phyloP scores from a whole-genome alignment of 1,284 basidiomycete genomes.

The Moesziomyces antarcticus region DNA sequence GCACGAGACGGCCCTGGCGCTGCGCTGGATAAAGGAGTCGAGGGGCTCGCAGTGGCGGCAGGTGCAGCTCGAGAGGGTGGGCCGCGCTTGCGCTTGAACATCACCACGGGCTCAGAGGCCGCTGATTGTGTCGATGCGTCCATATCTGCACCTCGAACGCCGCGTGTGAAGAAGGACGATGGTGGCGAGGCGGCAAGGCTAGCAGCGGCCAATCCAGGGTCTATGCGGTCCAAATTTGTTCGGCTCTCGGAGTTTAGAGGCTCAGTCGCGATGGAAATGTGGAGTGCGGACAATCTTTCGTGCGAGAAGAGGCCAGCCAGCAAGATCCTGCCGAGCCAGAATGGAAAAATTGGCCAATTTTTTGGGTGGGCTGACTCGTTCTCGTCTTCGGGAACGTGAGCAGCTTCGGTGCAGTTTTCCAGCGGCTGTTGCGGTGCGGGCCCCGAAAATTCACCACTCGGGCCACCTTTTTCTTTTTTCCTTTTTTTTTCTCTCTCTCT shows the following conservation, averaged over 20 bases:
- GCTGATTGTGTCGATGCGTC: constrained; percentile 5
- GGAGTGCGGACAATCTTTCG: constrained; percentile 10
- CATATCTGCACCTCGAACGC: background rate
- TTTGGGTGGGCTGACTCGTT: constrained; percentile 9
- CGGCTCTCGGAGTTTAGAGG: constrained; percentile 29
- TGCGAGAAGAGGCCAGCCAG: constrained; percentile 15
- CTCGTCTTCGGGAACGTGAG: background rate
- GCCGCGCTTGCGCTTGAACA: constrained; percentile 45
- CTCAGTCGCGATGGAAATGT: constrained; percentile 12
- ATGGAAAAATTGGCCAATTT: constrained; percentile 6
- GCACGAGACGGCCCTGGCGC: constrained; percentile 22
- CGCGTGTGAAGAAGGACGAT: background rate
- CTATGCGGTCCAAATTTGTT: constrained; percentile 2
- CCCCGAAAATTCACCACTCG: background rate
- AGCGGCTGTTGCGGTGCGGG: too few species aligned
- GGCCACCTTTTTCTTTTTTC: constrained; percentile 1
- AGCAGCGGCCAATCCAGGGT: constrained; percentile 1
- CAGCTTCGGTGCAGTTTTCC: background rate
- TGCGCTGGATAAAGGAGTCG: constrained; percentile 3
- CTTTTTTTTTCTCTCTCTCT: constrained; percentile 6
- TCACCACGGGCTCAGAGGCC: constrained; percentile 7
- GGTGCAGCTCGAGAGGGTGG: constrained; percentile 5
- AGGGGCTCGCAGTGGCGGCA: background rate
- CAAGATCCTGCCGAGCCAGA: constrained; percentile 11
- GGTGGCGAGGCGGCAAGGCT: constrained; percentile 9